phyloP scores from a whole-genome alignment of 305 asterid species.

The Solanum hybrid region DNA sequence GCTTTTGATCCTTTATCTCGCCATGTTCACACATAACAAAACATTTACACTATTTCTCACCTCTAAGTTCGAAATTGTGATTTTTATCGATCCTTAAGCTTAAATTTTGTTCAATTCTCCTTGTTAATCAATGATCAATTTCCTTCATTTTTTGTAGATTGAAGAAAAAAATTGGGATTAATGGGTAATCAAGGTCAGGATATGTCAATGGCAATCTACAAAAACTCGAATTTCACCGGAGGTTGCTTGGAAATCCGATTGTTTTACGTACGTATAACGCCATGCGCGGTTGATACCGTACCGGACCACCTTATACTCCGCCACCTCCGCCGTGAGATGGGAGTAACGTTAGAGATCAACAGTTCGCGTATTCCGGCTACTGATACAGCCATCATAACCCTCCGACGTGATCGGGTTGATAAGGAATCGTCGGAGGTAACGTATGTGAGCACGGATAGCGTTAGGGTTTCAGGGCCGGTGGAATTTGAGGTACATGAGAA shows the following conservation, averaged over 20 bases:
- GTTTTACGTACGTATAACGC: conserved; percentile 57
- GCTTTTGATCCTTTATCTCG: neutral
- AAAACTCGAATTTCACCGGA: conserved; percentile 38
- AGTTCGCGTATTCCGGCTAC: conserved; percentile 51
- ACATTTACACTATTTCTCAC: neutral
- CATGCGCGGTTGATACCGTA: conserved; percentile 36
- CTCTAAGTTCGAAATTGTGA: neutral
- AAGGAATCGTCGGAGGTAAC: conserved; percentile 59
- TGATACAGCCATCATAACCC: conserved; percentile 37
- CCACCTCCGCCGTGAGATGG: conserved; percentile 58
- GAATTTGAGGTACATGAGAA: conserved; percentile 65
- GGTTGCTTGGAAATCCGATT: conserved; percentile 61
- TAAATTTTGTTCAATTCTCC: neutral
- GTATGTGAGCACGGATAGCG: conserved; percentile 53
- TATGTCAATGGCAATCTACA: conserved; percentile 37
- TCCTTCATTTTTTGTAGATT: neutral
- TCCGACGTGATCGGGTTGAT: conserved; percentile 60
- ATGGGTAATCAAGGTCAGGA: conserved; percentile 47
- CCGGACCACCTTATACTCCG: conserved; percentile 51
- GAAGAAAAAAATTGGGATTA: conserved; percentile 13
- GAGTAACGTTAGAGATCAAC: conserved; percentile 48
- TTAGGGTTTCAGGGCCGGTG: conserved; percentile 44
- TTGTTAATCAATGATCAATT: neutral
- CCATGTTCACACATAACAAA: neutral
- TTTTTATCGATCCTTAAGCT: neutral